These are phyloP conservation scores for Clitoria ternatea DNA, from an alignment of 306 rosid genomes.

Conservation along the genomic window DNA sequence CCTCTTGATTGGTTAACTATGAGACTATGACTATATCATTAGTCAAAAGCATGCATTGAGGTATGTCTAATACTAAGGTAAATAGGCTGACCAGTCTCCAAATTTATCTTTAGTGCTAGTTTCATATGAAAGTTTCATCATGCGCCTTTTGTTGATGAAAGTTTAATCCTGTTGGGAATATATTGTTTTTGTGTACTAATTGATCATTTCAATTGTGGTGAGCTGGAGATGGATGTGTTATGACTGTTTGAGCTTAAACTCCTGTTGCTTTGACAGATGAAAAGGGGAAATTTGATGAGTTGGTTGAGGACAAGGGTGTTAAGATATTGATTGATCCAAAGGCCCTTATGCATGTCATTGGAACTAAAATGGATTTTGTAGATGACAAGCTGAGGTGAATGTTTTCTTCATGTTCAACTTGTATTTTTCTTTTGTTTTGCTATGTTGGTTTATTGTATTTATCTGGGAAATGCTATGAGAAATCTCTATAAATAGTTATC, in stretches of 20 bases:
- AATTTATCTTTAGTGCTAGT: neutral
- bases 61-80: neutral
- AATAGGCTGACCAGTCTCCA: neutral
- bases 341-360: slow-evolving; percentile 97
- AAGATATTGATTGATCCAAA: slow-evolving; percentile 88
- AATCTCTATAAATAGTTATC: neutral
- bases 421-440: neutral
- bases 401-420: slow-evolving; percentile 5
- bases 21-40: neutral
- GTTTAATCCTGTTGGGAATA: neutral
- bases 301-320: slow-evolving; percentile 89
- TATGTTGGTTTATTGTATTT: neutral
- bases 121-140: neutral
- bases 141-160: too few species aligned
- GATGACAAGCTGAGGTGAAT: slow-evolving; percentile 87
- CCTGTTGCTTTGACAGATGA: slow-evolving; percentile 56
- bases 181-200: neutral
- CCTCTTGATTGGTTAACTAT: neutral
- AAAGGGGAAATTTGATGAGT: slow-evolving; percentile 86
- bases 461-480: neutral
- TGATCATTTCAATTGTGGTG: neutral
- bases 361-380: slow-evolving; percentile 95
- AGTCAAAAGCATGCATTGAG: neutral
- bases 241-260: neutral
- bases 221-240: neutral